These are phyloP conservation scores for Gonapodya prolifera DNA, from an alignment of 192 early-diverging fungal genomes.

Conservation along the genomic window DNA sequence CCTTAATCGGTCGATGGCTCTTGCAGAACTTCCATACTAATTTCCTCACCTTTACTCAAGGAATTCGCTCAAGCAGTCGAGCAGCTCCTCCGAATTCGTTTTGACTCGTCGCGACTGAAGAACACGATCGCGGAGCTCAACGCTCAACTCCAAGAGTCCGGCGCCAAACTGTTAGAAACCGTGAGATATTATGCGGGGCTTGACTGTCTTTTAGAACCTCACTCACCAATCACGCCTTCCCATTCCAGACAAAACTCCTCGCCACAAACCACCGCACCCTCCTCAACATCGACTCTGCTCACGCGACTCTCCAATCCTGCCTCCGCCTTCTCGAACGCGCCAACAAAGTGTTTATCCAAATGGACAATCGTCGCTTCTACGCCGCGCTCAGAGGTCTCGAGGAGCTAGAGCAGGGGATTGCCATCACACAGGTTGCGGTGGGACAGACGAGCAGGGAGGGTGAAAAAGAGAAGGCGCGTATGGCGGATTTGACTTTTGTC, in stretches of 20 bases:
- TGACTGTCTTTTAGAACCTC: too few species aligned
- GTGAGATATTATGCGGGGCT: too few species aligned
- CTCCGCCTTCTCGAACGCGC: slow-evolving; percentile 78
- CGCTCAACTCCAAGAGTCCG: slow-evolving; percentile 66
- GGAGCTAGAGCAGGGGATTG: not conserved
- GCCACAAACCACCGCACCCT: slow-evolving; percentile 32
- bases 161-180: slow-evolving; percentile 67
- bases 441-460: not conserved
- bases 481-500: not conserved
- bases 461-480: not conserved
- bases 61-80: slow-evolving; percentile 91
- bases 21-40: too few species aligned
- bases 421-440: not conserved
- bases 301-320: slow-evolving; percentile 67
- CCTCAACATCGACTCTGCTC: slow-evolving; percentile 75
- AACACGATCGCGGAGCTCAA: slow-evolving; percentile 78
- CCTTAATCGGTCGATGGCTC: too few species aligned
- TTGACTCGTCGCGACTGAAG: slow-evolving; percentile 72
- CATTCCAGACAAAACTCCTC: not conserved
- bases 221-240: not conserved
- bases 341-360: slow-evolving; percentile 64
- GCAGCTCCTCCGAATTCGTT: slow-evolving; percentile 86
- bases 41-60: too few species aligned
- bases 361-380: slow-evolving; percentile 20
- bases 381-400: not conserved